Evolutionary conservation across 2,329 filamentous ascomycete species (phyloP), one percentile per base, ranked within the genome.

Genomic region (Tolypocladium endophyticum): DNA sequence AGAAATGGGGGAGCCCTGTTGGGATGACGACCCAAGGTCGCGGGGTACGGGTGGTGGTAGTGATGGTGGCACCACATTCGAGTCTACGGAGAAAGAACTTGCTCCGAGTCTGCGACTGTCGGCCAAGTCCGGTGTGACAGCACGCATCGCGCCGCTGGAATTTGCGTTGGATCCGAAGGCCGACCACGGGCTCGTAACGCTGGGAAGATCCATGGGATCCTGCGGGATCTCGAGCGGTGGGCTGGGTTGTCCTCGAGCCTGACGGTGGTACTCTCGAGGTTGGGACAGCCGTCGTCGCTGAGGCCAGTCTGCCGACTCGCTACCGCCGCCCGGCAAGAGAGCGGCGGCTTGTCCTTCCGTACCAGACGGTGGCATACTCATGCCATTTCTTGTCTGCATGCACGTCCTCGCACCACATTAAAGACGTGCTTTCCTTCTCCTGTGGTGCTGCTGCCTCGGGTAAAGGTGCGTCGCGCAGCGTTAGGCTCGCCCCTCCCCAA

Each of bases 101-200:
- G 66, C 58, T 53, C 61, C 65, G 41, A 63, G 63, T 62, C 64
- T 68, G 65, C 64, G 68, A 67, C 65, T 61, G 52, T 80, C 78
- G 62, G 70, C 63, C 50, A 73, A 74, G 52, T 90, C 87, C 64
- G 87, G 86, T 62, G 87, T 89, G 64, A 89, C 85, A 60, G 86
- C 76, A 63, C 87, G 84, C 67, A 87, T 82, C 54, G 81, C 82
- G 63, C 71, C 68, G 64, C 76, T 73, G 58, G 68, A 64, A 30
- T 35, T 16, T 57, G 69, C 60, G 55, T 67, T 70, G 59, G 68
- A 62, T 59, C 72, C 67, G 62, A 71, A 72, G 58, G 70, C 66
- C 53, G 74, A 70, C 57, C 72, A 67, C 53, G 75, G 63, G 62
- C 70, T 74, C 57, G 68, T 67, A 54, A 69, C 69, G 60, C 72